phyloP scores from a whole-genome alignment of 108 stramenopile species.

The Schizochytrium sp. region DNA sequence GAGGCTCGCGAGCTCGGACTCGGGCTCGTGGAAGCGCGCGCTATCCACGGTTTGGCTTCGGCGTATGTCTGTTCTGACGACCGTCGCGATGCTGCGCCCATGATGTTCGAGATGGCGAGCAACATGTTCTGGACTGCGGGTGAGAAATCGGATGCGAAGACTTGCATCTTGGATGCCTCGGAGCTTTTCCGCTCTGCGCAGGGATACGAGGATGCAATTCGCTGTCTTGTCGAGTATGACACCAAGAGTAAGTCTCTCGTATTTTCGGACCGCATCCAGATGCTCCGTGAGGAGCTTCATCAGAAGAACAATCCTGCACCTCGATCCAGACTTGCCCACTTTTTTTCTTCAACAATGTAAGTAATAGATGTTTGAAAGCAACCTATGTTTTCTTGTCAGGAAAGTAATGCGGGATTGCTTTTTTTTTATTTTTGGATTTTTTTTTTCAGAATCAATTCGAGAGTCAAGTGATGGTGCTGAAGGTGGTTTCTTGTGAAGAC shows the following conservation, averaged over 20 bases:
- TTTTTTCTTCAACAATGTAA: not conserved
- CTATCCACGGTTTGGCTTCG: not conserved
- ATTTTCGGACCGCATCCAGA: not conserved
- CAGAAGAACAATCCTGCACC: not conserved
- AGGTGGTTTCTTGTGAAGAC: too few species aligned
- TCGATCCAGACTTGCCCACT: not conserved
- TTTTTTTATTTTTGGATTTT: too few species aligned
- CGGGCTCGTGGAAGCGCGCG: slow-evolving; percentile 1
- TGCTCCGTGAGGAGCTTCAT: not conserved
- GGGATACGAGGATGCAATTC: not conserved
- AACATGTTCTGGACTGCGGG: not conserved
- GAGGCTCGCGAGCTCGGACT: not conserved
- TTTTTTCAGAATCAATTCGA: too few species aligned
- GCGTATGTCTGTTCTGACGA: not conserved
- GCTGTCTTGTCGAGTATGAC: slow-evolving; percentile 7
- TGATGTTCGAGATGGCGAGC: not conserved
- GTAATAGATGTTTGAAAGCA: too few species aligned
- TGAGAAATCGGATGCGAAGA: not conserved
- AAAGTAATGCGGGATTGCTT: too few species aligned
- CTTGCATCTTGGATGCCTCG: not conserved
- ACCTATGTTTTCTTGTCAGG: too few species aligned
- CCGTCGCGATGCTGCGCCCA: slow-evolving; percentile 1
- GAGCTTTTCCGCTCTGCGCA: not conserved
- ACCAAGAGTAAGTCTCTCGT: not conserved
- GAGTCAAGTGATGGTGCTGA: too few species aligned